Evolutionary conservation across 2,329 filamentous ascomycete species (phyloP).

Genomic region (Trichophyton simii): DNA sequence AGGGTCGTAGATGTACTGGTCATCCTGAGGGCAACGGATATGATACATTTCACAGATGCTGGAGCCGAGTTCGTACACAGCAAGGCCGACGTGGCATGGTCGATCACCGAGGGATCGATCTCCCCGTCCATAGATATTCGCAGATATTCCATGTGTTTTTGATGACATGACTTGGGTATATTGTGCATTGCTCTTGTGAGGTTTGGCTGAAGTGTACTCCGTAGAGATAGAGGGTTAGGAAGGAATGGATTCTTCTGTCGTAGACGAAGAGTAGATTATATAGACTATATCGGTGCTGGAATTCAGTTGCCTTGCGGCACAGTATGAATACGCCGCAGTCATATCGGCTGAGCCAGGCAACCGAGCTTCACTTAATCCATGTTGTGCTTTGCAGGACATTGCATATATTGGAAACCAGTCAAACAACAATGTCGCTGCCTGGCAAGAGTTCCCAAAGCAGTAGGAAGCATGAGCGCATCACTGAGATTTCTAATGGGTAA

Average conservation of each 20-base stretch:
- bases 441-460: too few species aligned
- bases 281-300: neutral
- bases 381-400: too few species aligned
- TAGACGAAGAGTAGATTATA: neutral
- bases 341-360: neutral
- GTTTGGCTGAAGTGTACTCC: neutral
- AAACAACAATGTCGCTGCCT: too few species aligned
- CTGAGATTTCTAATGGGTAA: too few species aligned
- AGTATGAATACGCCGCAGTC: neutral
- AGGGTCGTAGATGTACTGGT: conserved; percentile 16
- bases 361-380: too few species aligned
- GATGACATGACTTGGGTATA: neutral
- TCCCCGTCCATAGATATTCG: conserved; percentile 18
- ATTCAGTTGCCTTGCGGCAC: neutral
- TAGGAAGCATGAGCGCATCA: too few species aligned
- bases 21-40: conserved; percentile 15
- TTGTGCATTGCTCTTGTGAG: neutral
- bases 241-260: neutral
- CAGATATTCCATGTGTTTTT: conserved; percentile 10
- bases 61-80: conserved; percentile 14
- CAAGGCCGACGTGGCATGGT: conserved; percentile 16
- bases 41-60: conserved; percentile 16
- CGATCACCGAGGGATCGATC: conserved; percentile 14
- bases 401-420: too few species aligned
- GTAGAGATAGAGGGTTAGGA: neutral